Percentiles rank a stretch among this genome's conserved stretches.
Conservation (phyloP, 2,329 filamentous ascomycete species). For the Claviceps lovelessii region DNA sequence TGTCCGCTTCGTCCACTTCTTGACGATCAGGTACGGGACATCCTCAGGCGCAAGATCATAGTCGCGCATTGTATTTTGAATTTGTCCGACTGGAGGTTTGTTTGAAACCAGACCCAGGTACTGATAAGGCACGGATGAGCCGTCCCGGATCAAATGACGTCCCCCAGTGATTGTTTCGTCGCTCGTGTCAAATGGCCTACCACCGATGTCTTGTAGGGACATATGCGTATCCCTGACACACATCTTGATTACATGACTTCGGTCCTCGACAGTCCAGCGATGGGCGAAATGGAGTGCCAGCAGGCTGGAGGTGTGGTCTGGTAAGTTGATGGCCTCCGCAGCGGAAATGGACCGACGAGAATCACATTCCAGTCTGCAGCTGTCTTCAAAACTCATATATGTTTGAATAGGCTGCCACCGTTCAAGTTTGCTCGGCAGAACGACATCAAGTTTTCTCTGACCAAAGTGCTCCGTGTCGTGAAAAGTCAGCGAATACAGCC, state of each 20-base stretch:
- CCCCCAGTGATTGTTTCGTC: slow-evolving; percentile 9
- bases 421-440: slow-evolving; percentile 29
- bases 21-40: slow-evolving; percentile 34
- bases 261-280: slow-evolving; percentile 26
- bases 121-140: slow-evolving; percentile 21
- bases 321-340: slow-evolving; percentile 5
- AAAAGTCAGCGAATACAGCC: slow-evolving; percentile 20
- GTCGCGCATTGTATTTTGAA: slow-evolving; percentile 22
- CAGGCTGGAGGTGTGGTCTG: slow-evolving; percentile 32
- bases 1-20: slow-evolving; percentile 36
- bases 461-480: slow-evolving; percentile 16
- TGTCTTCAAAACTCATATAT: slow-evolving; percentile 22
- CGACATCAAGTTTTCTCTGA: slow-evolving; percentile 23
- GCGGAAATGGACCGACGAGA: slow-evolving; percentile 9
- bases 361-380: slow-evolving; percentile 20
- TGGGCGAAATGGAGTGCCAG: slow-evolving; percentile 34
- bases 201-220: slow-evolving; percentile 18
- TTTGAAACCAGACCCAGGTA: slow-evolving; percentile 26
- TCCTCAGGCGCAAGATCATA: slow-evolving; percentile 28
- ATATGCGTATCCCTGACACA: slow-evolving; percentile 14
- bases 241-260: slow-evolving; percentile 31
- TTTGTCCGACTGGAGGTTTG: slow-evolving; percentile 28
- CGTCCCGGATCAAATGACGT: slow-evolving; percentile 28
- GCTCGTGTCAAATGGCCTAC: slow-evolving; percentile 12
- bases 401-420: slow-evolving; percentile 23